A percentile compares a stretch with the other conserved stretches of the same genome.
Conservation (phyloP, 768 basidiomycete genomes). For the Suillus lakei region DNA sequence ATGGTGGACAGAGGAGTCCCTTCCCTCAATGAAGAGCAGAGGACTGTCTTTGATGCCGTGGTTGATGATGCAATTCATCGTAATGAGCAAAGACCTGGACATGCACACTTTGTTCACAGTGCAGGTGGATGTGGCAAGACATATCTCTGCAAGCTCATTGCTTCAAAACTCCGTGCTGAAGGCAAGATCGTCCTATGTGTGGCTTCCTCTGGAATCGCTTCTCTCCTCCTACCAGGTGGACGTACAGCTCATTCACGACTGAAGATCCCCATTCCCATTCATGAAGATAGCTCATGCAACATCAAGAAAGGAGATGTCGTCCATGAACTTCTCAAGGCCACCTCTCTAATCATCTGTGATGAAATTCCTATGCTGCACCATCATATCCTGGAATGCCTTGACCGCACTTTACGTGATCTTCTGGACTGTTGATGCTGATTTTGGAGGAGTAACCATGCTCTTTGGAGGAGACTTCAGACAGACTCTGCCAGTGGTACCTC, state of each 20-base stretch:
- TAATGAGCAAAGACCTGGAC: constrained; percentile 23
- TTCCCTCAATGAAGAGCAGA: constrained; percentile 38
- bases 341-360: too few species aligned
- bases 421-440: too few species aligned
- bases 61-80: constrained; percentile 35
- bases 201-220: constrained; percentile 53
- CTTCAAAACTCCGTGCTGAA: constrained; percentile 28
- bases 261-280: constrained; percentile 47
- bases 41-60: constrained; percentile 30
- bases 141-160: constrained; percentile 44
- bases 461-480: too few species aligned
- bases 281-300: constrained; percentile 35
- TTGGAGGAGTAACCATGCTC: too few species aligned
- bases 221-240: constrained; percentile 47
- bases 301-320: constrained; percentile 16
- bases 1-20: constrained; percentile 9
- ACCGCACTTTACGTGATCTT: too few species aligned
- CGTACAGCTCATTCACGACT: constrained; percentile 53
- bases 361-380: too few species aligned
- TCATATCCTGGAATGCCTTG: too few species aligned
- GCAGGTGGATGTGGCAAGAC: constrained; percentile 47
- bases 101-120: constrained; percentile 40
- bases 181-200: constrained; percentile 46
- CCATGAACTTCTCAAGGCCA: too few species aligned
- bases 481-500: too few species aligned